Evolutionary conservation across 2,329 filamentous ascomycete genomes (phyloP).

Genomic region (Cercospora nicotianae): DNA sequence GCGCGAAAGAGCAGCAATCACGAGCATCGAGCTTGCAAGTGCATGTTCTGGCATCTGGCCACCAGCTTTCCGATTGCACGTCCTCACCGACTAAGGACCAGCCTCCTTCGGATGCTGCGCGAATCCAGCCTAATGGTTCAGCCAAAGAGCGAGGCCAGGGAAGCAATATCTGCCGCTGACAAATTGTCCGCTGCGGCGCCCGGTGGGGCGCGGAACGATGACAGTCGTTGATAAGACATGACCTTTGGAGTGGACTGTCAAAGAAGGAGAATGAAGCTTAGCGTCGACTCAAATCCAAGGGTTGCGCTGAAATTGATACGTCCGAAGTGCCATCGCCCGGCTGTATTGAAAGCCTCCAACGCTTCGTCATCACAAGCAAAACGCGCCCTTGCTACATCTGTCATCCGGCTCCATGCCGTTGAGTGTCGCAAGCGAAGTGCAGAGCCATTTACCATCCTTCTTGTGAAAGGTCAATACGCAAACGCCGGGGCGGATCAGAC

Average conservation of each 20-base stretch:
- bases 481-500: neutral
- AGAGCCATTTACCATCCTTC: conserved; percentile 4
- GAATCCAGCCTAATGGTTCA: neutral
- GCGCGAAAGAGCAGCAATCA: neutral
- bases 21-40: neutral
- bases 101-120: neutral
- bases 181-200: neutral
- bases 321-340: neutral
- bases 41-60: neutral
- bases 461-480: neutral
- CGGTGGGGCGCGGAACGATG: neutral
- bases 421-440: conserved; percentile 2
- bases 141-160: neutral
- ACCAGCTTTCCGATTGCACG: neutral
- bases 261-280: neutral
- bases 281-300: neutral
- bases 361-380: neutral
- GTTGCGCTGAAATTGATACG: neutral
- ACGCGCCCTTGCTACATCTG: neutral
- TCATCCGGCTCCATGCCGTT: conserved; percentile 5
- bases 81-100: neutral
- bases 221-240: neutral
- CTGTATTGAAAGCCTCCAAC: neutral
- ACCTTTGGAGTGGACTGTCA: neutral
- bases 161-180: neutral